Percentiles rank a stretch among this genome's conserved stretches.
Evolutionary conservation across 108 stramenopile species (phyloP).

Genomic region (Fistulifera pelliculosa): DNA sequence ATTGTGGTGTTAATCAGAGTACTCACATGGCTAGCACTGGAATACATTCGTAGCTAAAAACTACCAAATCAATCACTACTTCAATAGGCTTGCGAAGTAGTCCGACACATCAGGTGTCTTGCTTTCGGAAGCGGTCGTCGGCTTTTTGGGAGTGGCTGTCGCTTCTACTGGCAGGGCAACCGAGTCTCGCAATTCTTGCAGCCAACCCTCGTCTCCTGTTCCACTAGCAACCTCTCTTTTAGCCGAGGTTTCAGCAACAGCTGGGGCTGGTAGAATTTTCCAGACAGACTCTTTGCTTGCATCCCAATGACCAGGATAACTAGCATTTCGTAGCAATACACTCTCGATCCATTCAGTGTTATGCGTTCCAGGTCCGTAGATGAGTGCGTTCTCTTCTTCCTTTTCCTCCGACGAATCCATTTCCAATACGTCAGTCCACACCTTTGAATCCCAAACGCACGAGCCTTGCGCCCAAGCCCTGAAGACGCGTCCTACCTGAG

Average conservation of each 20-base stretch:
- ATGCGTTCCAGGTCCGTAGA: constrained; percentile 49
- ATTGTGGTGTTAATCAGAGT: constrained; percentile 38
- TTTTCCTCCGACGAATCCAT: constrained; percentile 6
- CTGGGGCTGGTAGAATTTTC: constrained; percentile 41
- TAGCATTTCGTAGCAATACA: constrained; percentile 64
- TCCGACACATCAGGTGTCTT: no score
- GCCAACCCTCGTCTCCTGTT: constrained; percentile 70
- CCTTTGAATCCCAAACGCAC: not conserved
- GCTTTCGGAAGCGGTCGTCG: no score
- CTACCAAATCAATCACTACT: no score
- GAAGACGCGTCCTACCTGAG: not conserved
- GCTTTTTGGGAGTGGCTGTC: not conserved
- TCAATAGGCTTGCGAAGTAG: no score
- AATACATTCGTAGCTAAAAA: constrained; percentile 15
- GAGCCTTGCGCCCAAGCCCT: not conserved
- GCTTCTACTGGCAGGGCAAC: constrained; percentile 20
- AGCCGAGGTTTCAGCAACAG: not conserved
- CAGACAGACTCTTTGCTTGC: constrained; percentile 60
- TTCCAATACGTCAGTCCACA: constrained; percentile 7
- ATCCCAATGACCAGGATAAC: constrained; percentile 80
- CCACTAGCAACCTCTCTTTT: not conserved
- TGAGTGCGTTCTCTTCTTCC: not conserved
- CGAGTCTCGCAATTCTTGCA: constrained; percentile 58
- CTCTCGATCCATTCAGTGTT: constrained; percentile 71
- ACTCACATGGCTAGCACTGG: constrained; percentile 45